phyloP scores from a whole-genome alignment of 2,329 filamentous ascomycete species.

The Phialophora tarda region DNA sequence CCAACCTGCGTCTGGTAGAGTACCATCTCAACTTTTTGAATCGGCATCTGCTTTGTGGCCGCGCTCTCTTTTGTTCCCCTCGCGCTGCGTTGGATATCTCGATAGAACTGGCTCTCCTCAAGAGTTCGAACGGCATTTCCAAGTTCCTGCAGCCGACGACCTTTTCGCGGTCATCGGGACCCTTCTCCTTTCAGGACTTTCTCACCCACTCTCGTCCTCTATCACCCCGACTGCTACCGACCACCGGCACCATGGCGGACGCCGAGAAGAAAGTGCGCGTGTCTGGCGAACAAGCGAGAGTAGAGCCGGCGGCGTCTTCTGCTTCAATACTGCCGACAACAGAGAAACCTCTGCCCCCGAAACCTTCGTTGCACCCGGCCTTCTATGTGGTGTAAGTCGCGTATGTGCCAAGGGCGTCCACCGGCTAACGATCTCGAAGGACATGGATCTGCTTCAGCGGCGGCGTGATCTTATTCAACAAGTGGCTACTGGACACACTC shows the following conservation, averaged over 20 bases:
- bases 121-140: conserved; percentile 25
- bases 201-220: conserved; percentile 49
- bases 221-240: conserved; percentile 44
- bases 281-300: conserved; percentile 75
- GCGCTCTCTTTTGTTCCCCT: background rate
- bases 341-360: conserved; percentile 71
- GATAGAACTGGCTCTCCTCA: conserved; percentile 7
- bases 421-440: conserved; percentile 54
- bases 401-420: background rate
- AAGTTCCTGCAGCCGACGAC: conserved; percentile 33
- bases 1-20: conserved; percentile 6
- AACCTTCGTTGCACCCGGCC: conserved; percentile 74
- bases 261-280: conserved; percentile 81
- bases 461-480: conserved; percentile 98
- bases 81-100: conserved; percentile 1
- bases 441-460: conserved; percentile 92
- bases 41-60: background rate
- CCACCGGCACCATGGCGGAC: conserved; percentile 57
- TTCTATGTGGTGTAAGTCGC: conserved; percentile 73
- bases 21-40: conserved; percentile 13
- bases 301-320: conserved; percentile 59
- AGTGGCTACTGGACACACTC: conserved; percentile 87
- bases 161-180: conserved; percentile 48
- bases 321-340: conserved; percentile 69
- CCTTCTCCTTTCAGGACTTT: conserved; percentile 57